Percentiles rank a stretch among this genome's conserved stretches.
Evolutionary conservation across 2,329 filamentous ascomycete species (phyloP).

Genomic region (Trichothecium roseum): DNA sequence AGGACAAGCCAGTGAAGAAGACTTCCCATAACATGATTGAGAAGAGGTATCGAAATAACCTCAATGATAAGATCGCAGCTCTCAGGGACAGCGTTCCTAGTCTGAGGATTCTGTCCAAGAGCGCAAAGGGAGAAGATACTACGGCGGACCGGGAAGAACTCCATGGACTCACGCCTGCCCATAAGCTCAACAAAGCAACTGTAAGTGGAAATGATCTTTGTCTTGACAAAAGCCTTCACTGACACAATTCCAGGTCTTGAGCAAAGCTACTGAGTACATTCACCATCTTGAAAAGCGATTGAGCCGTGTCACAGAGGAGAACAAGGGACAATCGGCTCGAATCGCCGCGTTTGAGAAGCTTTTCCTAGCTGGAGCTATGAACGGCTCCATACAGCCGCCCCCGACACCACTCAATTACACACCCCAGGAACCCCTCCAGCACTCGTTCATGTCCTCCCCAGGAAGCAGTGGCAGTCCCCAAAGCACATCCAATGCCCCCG

Average conservation of each 20-base stretch:
- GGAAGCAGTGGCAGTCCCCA: slow-evolving; percentile 13
- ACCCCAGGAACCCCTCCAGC: slow-evolving; percentile 22
- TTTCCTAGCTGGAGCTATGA: slow-evolving; percentile 67
- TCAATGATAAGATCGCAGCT: slow-evolving; percentile 95
- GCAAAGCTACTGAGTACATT: slow-evolving; percentile 95
- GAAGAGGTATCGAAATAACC: slow-evolving; percentile 89
- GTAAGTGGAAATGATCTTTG: slow-evolving; percentile 26
- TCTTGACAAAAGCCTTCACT: slow-evolving; percentile 2
- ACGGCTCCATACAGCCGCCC: slow-evolving; percentile 42
- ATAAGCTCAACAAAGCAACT: slow-evolving; percentile 97
- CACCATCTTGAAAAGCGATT: slow-evolving; percentile 87
- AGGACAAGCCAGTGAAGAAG: slow-evolving; percentile 61
- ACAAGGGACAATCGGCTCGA: slow-evolving; percentile 65
- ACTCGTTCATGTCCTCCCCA: slow-evolving; percentile 26
- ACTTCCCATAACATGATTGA: slow-evolving; percentile 98
- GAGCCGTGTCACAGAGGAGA: slow-evolving; percentile 71
- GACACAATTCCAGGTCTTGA: slow-evolving; percentile 49
- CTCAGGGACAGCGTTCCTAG: slow-evolving; percentile 87
- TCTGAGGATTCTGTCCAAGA: slow-evolving; percentile 73
- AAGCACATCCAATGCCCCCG: slow-evolving; percentile 18
- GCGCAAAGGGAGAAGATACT: slow-evolving; percentile 54
- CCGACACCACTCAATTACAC: slow-evolving; percentile 40
- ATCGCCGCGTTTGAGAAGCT: slow-evolving; percentile 69
- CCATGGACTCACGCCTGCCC: slow-evolving; percentile 70
- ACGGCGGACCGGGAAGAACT: slow-evolving; percentile 66